phyloP scores from a whole-genome alignment of 495 filamentous ascomycete genomes.

The Filosporella fistucella region DNA sequence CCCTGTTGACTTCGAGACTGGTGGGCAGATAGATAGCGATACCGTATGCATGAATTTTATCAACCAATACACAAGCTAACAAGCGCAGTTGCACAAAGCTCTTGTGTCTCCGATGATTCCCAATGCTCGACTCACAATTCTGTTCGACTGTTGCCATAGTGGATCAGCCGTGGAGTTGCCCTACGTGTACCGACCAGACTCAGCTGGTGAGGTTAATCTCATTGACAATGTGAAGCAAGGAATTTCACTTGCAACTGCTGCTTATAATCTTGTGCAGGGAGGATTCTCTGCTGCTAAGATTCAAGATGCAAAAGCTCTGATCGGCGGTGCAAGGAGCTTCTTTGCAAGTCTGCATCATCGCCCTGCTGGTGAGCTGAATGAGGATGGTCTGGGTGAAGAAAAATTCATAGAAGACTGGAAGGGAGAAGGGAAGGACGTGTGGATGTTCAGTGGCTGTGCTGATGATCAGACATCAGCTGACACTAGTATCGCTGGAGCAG shows the following conservation, averaged over 20 bases:
- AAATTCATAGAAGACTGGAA: constrained; percentile 47
- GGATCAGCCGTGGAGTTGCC: constrained; percentile 56
- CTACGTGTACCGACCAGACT: constrained; percentile 51
- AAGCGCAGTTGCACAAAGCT: constrained; percentile 39
- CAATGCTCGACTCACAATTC: constrained; percentile 45
- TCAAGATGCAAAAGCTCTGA: constrained; percentile 45
- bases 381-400: constrained; percentile 45
- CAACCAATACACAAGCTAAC: background rate
- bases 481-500: constrained; percentile 45
- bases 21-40: constrained; percentile 48
- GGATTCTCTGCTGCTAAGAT: constrained; percentile 45
- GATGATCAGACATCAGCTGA: constrained; percentile 59
- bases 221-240: constrained; percentile 52
- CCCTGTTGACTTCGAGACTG: constrained; percentile 45
- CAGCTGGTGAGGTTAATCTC: constrained; percentile 48
- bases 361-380: constrained; percentile 32
- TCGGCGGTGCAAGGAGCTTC: constrained; percentile 51
- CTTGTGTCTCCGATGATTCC: constrained; percentile 50
- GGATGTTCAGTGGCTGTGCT: constrained; percentile 56
- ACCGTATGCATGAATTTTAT: constrained; percentile 21
- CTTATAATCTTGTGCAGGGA: constrained; percentile 43
- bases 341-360: constrained; percentile 43
- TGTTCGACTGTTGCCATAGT: constrained; percentile 62
- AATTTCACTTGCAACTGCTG: constrained; percentile 38
- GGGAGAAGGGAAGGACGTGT: constrained; percentile 49